Evolutionary conservation across 78 protist genomes (phyloP), one percentile per base, ranked within the genome.

Genomic region (Polysphondylium violaceum): DNA sequence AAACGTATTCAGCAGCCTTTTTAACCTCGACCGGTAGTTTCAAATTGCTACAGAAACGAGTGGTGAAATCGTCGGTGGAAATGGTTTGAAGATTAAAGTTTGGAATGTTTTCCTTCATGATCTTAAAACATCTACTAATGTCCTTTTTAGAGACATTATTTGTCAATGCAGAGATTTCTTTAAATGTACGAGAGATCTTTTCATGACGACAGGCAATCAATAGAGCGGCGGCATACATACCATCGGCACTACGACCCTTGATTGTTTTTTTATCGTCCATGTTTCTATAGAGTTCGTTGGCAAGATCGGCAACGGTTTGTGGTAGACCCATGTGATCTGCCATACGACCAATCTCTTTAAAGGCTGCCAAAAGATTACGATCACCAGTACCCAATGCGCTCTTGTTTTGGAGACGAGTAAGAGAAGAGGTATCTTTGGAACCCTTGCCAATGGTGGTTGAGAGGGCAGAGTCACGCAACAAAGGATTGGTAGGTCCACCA

Each of bases 401-500:
- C 27, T 63, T 67, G 17, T 83, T 83, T 33, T 83, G 91, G 43
- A 83, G 75, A 43, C 79, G 55, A 16, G 78, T 55, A 19, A 83
- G 76, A 58, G 79, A 38, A 17, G 56, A 29, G 11, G 91, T 23
- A n/a, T 83, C 91, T 59, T 69, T 83, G 5, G 81, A 41, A 23
- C 91, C 91, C 16, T 83, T 83, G 9, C 91, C 91, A 69, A 83
- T 72, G 40, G 76, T 74, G 23, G 91, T 83, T 8, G 79, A 69
- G 16, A 83, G 67, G 17, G 71, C 91, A 5, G 74, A 36, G 27
- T 83, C 91, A 31, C 91, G 58, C 12, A 83, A 44, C 7, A 83
- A 63, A 31, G 91, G 91, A 44, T 83, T 83, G 0, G 64, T 83
- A 21, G 91, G 91, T 6, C 91, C 91, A 71, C 91, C 91, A 21